phyloP scores from a whole-genome alignment of 1,284 basidiomycete species.

The Cystobasidium pallidum region DNA sequence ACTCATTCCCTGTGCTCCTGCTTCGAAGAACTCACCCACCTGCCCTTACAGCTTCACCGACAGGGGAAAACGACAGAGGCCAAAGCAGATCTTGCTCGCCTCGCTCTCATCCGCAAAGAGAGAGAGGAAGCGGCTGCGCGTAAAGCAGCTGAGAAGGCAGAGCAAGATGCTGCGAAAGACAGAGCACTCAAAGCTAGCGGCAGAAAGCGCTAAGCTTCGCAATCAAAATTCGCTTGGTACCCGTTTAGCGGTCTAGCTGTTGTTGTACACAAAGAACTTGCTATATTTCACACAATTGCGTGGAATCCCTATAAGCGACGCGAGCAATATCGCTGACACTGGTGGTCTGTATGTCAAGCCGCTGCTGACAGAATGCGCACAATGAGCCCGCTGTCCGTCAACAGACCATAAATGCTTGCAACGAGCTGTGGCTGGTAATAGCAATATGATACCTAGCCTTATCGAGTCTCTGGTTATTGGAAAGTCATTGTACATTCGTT shows the following conservation, averaged over 20 bases:
- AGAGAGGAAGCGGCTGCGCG: constrained; percentile 60
- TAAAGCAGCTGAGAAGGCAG: constrained; percentile 34
- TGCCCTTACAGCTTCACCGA: constrained; percentile 61
- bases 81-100: constrained; percentile 78
- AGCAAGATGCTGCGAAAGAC: constrained; percentile 27
- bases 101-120: constrained; percentile 81
- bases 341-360: too few relatives aligned
- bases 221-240: not conserved
- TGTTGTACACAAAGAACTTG: not conserved
- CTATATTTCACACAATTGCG: too few relatives aligned
- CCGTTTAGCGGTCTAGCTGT: not conserved
- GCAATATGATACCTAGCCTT: too few relatives aligned
- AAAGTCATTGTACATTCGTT: too few relatives aligned
- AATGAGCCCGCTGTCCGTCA: too few relatives aligned
- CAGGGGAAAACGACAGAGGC: constrained; percentile 86
- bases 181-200: constrained; percentile 34
- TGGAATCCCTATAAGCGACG: too few relatives aligned
- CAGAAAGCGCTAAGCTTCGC: constrained; percentile 9
- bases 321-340: too few relatives aligned
- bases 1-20: too few relatives aligned
- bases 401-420: too few relatives aligned
- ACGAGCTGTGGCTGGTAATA: too few relatives aligned
- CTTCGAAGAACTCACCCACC: not conserved
- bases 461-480: too few relatives aligned
- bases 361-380: too few relatives aligned